Evolutionary conservation across 2,329 filamentous ascomycete species (phyloP), one percentile per base, ranked within the genome.

Genomic region (Colletotrichum gigasporum): DNA sequence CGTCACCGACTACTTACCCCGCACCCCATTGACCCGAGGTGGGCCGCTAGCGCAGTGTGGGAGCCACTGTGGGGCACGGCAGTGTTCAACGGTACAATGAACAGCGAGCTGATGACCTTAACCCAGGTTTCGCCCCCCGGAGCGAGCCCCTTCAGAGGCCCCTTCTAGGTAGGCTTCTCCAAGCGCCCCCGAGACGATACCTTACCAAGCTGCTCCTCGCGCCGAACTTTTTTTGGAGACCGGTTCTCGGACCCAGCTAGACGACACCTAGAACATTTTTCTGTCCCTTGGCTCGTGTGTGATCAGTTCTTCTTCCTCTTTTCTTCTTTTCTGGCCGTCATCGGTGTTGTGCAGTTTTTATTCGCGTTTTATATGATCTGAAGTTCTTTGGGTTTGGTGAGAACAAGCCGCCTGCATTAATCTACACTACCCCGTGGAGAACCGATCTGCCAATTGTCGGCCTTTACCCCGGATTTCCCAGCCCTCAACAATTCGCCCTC

Each of bases 41-140:
- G 48, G 45, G 12, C n/a, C 30, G 20, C 62, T 44, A 51, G 39
- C 35, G 35, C 41, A 11, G 22, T 10, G 26, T 28, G 16, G 62
- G 28, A 53, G 10, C 34, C 34, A 41, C 22, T 20, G 65, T 55
- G 62, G 62, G 24, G 62, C 41, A 35, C 54, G 65, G 65, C 35
- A 65, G 26, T 65, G 50, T 45, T 14, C 18, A 24, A 51, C 64
- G 66, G 66, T 51, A 58, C 65, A 68, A 67, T 68, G 53, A 60
- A 63, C 50, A 67, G 66, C 66, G 66, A 68, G 64, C 18, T 51
- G 64, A 67, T 67, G 60, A 66, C 65, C 66, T 60, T 67, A 51
- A 34, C 37, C 44, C 54, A 34, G 48, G 20, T 50, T 60, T 34
- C 44, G 48, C 51, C 55, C 50, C 32, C 60, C 32, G 39, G 52